Percentiles rank a stretch among this genome's conserved stretches.
Conservation (phyloP, 805 yeast genomes). For the Monosporozyma servazzii region DNA sequence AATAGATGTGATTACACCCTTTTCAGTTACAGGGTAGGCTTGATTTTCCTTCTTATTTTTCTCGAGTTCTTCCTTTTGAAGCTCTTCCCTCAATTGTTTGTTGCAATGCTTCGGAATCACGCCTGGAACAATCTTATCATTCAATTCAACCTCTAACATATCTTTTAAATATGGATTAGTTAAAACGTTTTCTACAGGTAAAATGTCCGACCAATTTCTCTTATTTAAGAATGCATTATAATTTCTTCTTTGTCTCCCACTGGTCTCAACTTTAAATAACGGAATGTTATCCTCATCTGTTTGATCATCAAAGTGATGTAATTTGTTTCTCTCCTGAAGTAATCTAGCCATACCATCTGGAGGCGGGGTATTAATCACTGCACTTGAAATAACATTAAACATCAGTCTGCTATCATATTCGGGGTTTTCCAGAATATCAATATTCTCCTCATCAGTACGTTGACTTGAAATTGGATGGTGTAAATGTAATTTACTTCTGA, state of each 20-base stretch:
- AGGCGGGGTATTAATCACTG: slow-evolving; percentile 88
- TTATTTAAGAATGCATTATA: slow-evolving; percentile 42
- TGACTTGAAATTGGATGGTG: slow-evolving; percentile 33
- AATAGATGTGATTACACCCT: slow-evolving; percentile 57
- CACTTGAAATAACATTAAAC: slow-evolving; percentile 79
- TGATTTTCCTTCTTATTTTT: slow-evolving; percentile 36
- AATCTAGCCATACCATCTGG: slow-evolving; percentile 76
- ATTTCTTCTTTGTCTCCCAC: slow-evolving; percentile 39
- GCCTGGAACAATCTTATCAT: slow-evolving; percentile 21
- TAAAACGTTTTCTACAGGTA: slow-evolving; percentile 39
- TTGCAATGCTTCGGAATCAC: slow-evolving; percentile 16
- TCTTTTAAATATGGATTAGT: slow-evolving; percentile 12
- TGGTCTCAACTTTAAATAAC: slow-evolving; percentile 53
- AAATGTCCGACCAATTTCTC: slow-evolving; percentile 65
- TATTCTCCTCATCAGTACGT: slow-evolving; percentile 31
- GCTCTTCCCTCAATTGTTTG: slow-evolving; percentile 5
- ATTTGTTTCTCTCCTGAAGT: slow-evolving; percentile 54
- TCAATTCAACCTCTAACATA: slow-evolving; percentile 5
- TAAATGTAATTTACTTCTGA: slow-evolving; percentile 46
- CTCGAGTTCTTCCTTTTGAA: slow-evolving; percentile 10
- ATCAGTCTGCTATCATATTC: slow-evolving; percentile 67
- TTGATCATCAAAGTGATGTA: slow-evolving; percentile 54
- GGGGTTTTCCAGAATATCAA: slow-evolving; percentile 39
- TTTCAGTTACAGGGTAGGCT: slow-evolving; percentile 46
- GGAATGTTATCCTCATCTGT: slow-evolving; percentile 81